A percentile compares a stretch with the other conserved stretches of the same genome.
Conservation (phyloP, 116 monocot genomes). For the Dioscorea cayenensis region DNA sequence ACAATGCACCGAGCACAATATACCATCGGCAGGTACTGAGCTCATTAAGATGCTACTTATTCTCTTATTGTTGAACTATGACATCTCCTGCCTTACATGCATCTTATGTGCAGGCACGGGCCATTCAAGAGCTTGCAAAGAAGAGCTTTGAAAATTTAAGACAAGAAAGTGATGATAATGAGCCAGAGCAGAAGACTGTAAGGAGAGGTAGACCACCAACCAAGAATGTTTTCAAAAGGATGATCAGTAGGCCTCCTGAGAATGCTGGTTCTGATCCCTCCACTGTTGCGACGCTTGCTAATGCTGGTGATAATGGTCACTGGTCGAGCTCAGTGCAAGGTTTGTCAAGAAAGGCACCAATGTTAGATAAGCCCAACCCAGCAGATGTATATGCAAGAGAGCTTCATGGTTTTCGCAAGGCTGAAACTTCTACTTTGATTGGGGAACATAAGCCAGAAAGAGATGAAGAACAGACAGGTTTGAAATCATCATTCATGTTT, state of each 20-base stretch:
- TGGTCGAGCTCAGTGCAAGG: slow-evolving; percentile 25
- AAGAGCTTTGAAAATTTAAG: slow-evolving; percentile 42
- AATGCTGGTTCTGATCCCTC: slow-evolving; percentile 12
- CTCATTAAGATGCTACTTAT: not conserved
- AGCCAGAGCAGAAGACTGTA: slow-evolving; percentile 23
- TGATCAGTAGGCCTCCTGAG: slow-evolving; percentile 9
- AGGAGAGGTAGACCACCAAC: slow-evolving; percentile 34
- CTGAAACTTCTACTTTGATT: slow-evolving; percentile 22
- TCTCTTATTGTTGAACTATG: not conserved
- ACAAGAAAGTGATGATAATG: slow-evolving; percentile 27
- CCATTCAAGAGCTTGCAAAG: slow-evolving; percentile 36
- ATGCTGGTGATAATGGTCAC: slow-evolving; percentile 9
- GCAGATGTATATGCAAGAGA: slow-evolving; percentile 10
- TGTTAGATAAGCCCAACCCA: slow-evolving; percentile 9
- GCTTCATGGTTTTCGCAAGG: slow-evolving; percentile 13
- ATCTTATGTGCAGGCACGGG: slow-evolving; percentile 22
- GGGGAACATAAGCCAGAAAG: slow-evolving; percentile 29
- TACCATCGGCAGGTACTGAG: slow-evolving; percentile 37
- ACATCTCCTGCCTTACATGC: too few relatives aligned
- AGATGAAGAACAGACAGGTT: slow-evolving; percentile 33
- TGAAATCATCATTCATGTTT: not conserved
- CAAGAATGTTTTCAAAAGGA: slow-evolving; percentile 14
- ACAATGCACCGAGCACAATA: slow-evolving; percentile 37
- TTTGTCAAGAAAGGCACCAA: slow-evolving; percentile 17
- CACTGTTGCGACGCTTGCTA: slow-evolving; percentile 9